Conservation (phyloP, 805 yeast genomes). For the Jamesozyma gamospora region DNA sequence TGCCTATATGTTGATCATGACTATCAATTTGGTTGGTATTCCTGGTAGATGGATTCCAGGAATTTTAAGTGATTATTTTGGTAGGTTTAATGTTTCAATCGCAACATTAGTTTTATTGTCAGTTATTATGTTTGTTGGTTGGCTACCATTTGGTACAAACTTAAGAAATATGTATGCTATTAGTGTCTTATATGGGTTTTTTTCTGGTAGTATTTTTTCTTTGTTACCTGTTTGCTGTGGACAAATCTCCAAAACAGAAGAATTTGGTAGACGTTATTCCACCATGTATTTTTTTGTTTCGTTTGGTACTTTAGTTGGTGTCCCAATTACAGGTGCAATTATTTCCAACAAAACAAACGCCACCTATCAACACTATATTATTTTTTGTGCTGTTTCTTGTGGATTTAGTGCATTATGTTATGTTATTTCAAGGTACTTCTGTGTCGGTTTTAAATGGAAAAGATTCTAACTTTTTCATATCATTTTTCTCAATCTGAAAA, state of each 20-base stretch:
- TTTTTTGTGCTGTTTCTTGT: conserved; percentile 32
- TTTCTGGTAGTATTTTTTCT: conserved; percentile 45
- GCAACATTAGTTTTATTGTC: conserved; percentile 25
- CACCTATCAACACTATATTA: conserved; percentile 31
- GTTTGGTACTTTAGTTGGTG: conserved; percentile 39
- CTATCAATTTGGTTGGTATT: conserved; percentile 34
- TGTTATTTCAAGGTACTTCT: conserved; percentile 34
- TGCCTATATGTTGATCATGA: conserved; percentile 37
- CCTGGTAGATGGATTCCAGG: conserved; percentile 40
- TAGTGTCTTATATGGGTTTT: conserved; percentile 41
- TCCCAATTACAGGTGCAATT: conserved; percentile 44
- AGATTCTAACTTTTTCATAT: conserved; percentile 20
- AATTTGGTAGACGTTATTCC: conserved; percentile 45
- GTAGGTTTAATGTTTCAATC: conserved; percentile 45
- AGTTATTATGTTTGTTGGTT: conserved; percentile 28
- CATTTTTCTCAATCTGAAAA: too few species aligned
- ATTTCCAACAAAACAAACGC: conserved; percentile 31
- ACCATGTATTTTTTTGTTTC: conserved; percentile 52
- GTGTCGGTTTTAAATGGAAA: conserved; percentile 36
- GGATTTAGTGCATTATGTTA: conserved; percentile 33
- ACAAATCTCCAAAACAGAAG: conserved; percentile 44
- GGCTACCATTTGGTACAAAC: conserved; percentile 32
- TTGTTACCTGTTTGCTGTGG: conserved; percentile 51
- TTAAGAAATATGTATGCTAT: conserved; percentile 34
- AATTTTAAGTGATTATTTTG: conserved; percentile 35